phyloP scores from a whole-genome alignment of 352 stramenopile genomes.

The Phytopythium mirpurense region DNA sequence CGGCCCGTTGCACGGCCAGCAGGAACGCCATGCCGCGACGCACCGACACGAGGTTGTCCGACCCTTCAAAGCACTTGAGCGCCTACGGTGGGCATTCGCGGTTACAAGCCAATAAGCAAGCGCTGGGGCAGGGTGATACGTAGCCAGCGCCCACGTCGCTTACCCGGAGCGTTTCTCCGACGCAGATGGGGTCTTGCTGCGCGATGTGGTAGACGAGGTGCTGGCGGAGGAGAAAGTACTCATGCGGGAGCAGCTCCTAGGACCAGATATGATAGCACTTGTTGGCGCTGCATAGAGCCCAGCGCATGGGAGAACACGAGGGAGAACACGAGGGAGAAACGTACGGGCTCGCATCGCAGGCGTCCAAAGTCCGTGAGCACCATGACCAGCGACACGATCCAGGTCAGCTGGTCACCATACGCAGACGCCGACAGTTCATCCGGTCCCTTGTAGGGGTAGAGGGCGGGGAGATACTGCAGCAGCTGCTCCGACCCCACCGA shows the following conservation, averaged over 20 bases:
- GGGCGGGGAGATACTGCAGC: conserved; percentile 57
- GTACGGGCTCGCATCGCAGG: conserved; percentile 61
- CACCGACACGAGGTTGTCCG: conserved; percentile 61
- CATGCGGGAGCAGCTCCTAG: conserved; percentile 84
- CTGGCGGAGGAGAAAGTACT: conserved; percentile 88
- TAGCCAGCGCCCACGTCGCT: neutral
- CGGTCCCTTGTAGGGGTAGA: conserved; percentile 85
- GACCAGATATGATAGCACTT: neutral
- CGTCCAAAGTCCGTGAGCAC: conserved; percentile 82
- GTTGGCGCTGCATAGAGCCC: neutral
- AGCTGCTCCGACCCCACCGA: conserved; percentile 27
- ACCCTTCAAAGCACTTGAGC: conserved; percentile 65
- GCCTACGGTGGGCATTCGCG: conserved; percentile 27
- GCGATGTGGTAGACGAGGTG: conserved; percentile 75
- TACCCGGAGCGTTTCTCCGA: conserved; percentile 72
- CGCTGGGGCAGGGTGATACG: neutral
- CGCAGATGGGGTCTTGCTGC: conserved; percentile 64
- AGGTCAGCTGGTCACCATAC: conserved; percentile 79
- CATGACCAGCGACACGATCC: conserved; percentile 83
- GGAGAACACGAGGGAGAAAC: conserved; percentile 1
- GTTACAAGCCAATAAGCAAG: neutral
- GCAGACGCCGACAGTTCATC: conserved; percentile 49
- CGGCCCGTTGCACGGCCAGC: conserved; percentile 43
- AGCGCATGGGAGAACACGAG: too few species aligned
- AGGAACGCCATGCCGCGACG: conserved; percentile 67